Evolutionary conservation across 2,329 filamentous ascomycete genomes (phyloP).

Genomic region (Dothistroma pini): DNA sequence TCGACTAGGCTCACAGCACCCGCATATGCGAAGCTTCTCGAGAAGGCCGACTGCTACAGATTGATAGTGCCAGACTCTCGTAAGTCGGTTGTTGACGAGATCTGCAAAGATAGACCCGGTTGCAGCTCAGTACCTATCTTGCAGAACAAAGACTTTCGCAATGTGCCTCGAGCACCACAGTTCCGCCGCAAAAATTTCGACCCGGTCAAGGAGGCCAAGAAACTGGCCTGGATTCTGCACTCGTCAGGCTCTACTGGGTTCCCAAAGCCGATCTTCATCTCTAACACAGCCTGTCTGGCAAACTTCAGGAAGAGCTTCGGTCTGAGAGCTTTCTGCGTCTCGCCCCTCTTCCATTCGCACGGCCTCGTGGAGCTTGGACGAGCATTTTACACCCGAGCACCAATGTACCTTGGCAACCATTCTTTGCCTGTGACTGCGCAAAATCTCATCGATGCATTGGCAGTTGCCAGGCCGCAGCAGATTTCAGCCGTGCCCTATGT

Average conservation of each 20-base stretch:
- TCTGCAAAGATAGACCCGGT: slow-evolving; percentile 30
- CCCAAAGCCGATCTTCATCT: slow-evolving; percentile 61
- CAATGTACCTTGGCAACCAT: slow-evolving; percentile 54
- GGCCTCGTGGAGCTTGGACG: slow-evolving; percentile 55
- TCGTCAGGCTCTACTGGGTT: slow-evolving; percentile 58
- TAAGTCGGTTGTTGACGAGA: slow-evolving; percentile 31
- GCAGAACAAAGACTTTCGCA: slow-evolving; percentile 25
- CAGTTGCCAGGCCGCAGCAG: slow-evolving; percentile 45
- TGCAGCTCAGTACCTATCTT: slow-evolving; percentile 31
- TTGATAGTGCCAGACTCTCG: slow-evolving; percentile 28
- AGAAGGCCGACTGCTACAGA: slow-evolving; percentile 38
- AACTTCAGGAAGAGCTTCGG: slow-evolving; percentile 48
- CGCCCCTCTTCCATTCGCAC: slow-evolving; percentile 59
- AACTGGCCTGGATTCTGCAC: slow-evolving; percentile 47
- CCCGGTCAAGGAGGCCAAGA: slow-evolving; percentile 28
- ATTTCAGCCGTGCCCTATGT: slow-evolving; percentile 60
- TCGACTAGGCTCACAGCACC: slow-evolving; percentile 52
- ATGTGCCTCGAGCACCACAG: slow-evolving; percentile 11
- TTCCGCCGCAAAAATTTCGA: slow-evolving; percentile 15
- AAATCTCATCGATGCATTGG: slow-evolving; percentile 30
- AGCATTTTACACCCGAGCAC: slow-evolving; percentile 50
- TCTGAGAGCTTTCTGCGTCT: slow-evolving; percentile 51
- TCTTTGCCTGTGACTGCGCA: slow-evolving; percentile 51
- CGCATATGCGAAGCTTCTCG: slow-evolving; percentile 49
- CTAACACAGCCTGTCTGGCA: slow-evolving; percentile 49